phyloP scores from a whole-genome alignment of 257 asterid species.

The Fraxinus americana region DNA sequence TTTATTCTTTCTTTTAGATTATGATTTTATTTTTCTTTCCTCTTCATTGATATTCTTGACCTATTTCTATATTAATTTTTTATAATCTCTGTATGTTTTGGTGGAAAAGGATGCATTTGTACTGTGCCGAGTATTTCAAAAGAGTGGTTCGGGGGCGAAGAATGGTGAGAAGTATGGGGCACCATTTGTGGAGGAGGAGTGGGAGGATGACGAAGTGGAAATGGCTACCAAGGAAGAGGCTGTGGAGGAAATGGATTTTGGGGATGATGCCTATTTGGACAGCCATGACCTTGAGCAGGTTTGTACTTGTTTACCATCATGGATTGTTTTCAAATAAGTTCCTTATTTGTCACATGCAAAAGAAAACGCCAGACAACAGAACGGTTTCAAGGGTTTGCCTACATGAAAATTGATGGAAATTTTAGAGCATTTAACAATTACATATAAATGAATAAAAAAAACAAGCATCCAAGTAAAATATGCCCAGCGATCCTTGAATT shows the following conservation, averaged over 20 bases:
- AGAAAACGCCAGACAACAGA: neutral
- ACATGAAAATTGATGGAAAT: neutral
- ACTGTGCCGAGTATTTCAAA: conserved; percentile 81
- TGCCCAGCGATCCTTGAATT: neutral
- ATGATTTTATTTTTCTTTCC: too few relatives aligned
- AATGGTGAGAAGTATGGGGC: conserved; percentile 96
- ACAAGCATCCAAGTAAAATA: neutral
- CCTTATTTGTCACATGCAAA: neutral
- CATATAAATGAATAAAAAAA: neutral
- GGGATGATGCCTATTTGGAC: conserved; percentile 44
- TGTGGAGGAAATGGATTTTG: conserved; percentile 41
- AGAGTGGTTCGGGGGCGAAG: conserved; percentile 96
- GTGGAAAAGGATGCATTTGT: conserved; percentile 71
- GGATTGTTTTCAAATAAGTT: neutral
- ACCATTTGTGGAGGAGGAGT: conserved; percentile 84
- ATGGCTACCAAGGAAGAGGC: conserved; percentile 36
- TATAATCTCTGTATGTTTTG: conserved; percentile 15
- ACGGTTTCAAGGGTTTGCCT: neutral
- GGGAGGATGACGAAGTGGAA: conserved; percentile 65
- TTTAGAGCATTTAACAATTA: neutral
- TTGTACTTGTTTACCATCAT: conserved; percentile 15
- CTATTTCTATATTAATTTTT: neutral
- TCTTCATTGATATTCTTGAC: neutral
- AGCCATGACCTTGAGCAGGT: conserved; percentile 62
- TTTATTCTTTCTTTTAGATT: too few relatives aligned